phyloP scores from a whole-genome alignment of 495 filamentous ascomycete genomes.

The Astrocystis sublimbata region DNA sequence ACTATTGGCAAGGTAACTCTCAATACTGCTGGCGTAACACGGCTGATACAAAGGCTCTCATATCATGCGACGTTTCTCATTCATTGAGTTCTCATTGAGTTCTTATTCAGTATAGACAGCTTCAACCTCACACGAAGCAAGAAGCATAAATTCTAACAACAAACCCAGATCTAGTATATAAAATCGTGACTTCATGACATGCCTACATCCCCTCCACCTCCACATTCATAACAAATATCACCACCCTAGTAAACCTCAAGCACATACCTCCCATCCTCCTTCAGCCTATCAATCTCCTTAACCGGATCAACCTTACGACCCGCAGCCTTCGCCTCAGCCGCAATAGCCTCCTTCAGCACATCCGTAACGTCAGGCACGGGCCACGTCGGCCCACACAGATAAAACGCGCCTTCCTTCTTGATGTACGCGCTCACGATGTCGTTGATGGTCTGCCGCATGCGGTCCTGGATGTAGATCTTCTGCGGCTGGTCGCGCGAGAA shows the following conservation, averaged over 20 bases:
- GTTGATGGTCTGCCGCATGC: slow-evolving; percentile 85
- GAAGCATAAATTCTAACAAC: background rate
- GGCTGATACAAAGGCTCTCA: background rate
- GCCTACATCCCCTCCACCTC: too few relatives aligned
- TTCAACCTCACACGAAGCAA: background rate
- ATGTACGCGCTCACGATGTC: slow-evolving; percentile 90
- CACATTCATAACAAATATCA: too few relatives aligned
- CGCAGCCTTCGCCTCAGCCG: slow-evolving; percentile 63
- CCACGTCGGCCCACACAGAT: slow-evolving; percentile 97
- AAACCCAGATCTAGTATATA: slow-evolving; percentile 5
- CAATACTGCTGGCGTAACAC: too few relatives aligned
- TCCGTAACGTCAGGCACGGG: slow-evolving; percentile 97
- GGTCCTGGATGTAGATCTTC: slow-evolving; percentile 99
- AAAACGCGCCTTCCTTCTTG: slow-evolving; percentile 85
- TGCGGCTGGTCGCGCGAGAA: slow-evolving; percentile 96
- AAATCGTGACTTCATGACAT: slow-evolving; percentile 7
- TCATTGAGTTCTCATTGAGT: background rate
- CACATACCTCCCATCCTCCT: slow-evolving; percentile 92
- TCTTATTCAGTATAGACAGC: slow-evolving; percentile 12
- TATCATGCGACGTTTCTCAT: background rate
- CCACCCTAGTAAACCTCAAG: slow-evolving; percentile 85
- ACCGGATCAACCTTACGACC: slow-evolving; percentile 81
- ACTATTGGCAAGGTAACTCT: too few relatives aligned
- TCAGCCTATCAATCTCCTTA: slow-evolving; percentile 94
- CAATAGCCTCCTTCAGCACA: slow-evolving; percentile 91